Percentiles rank a stretch among this genome's conserved stretches.
Evolutionary conservation across 2,329 filamentous ascomycete genomes (phyloP).

Genomic region (Claviceps spartinae): DNA sequence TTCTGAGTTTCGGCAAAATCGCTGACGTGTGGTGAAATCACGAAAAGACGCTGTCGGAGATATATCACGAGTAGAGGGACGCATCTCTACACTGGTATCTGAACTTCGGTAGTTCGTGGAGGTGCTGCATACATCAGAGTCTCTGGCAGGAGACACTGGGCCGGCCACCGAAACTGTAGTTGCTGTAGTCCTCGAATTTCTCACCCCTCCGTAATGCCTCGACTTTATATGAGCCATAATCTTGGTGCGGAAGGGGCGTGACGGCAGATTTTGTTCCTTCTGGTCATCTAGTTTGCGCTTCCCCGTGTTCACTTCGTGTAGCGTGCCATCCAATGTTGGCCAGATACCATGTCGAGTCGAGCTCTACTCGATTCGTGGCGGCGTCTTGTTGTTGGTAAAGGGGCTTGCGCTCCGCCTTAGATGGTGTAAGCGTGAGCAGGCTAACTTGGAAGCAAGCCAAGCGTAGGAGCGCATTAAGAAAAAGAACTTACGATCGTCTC

Average conservation of each 20-base stretch:
- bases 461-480: not conserved
- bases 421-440: not conserved
- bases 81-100: not conserved
- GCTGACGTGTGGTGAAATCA: not conserved
- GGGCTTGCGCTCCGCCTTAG: constrained; percentile 25
- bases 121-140: not conserved
- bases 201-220: not conserved
- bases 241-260: not conserved
- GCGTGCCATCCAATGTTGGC: constrained; percentile 15
- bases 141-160: not conserved
- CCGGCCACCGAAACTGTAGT: not conserved
- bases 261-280: not conserved
- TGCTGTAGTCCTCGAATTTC: not conserved
- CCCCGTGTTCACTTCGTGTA: constrained; percentile 8
- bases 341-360: constrained; percentile 19
- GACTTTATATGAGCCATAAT: not conserved
- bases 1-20: not conserved
- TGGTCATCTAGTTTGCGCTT: not conserved
- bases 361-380: constrained; percentile 30
- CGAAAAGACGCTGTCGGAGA: not conserved
- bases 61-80: not conserved
- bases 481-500: constrained; percentile 57
- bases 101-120: not conserved
- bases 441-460: not conserved
- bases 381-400: constrained; percentile 23